These are phyloP conservation scores for Trifolium repens DNA, from an alignment of 306 rosid genomes.

Conservation along the genomic window DNA sequence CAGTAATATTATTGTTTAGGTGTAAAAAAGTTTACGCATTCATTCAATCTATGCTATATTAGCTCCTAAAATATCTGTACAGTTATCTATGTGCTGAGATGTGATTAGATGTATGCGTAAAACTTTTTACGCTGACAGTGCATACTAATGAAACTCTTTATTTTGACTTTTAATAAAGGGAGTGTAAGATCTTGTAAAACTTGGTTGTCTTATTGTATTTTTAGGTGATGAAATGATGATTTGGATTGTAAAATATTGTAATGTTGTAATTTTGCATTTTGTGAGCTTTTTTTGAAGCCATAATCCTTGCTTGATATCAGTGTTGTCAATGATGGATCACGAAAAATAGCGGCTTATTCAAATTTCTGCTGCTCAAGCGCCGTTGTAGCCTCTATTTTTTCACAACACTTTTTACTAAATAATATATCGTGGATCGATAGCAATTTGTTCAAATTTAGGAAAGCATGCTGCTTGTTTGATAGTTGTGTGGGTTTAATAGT, in stretches of 20 bases:
- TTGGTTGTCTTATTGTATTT: slow-evolving; percentile 6
- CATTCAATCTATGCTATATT: not conserved
- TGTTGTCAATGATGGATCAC: no score
- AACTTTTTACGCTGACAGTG: not conserved
- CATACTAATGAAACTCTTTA: not conserved
- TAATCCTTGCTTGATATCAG: slow-evolving; percentile 27
- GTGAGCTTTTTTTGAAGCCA: not conserved
- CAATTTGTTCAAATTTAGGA: slow-evolving; percentile 1
- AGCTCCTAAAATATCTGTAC: not conserved
- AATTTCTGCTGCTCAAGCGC: no score
- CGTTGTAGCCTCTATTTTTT: no score
- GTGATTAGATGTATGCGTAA: not conserved
- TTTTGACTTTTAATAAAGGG: not conserved
- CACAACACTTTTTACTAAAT: no score
- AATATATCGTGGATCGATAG: no score
- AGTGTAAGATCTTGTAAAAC: slow-evolving; percentile 28
- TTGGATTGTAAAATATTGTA: slow-evolving; percentile 10
- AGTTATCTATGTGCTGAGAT: not conserved
- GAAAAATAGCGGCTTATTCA: no score
- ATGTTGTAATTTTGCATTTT: not conserved
- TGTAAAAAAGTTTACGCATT: not conserved
- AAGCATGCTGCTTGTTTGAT: slow-evolving; percentile 10
- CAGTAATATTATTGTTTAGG: no score
- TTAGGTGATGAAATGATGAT: slow-evolving; percentile 8
- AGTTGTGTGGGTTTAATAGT: slow-evolving; percentile 15